Evolutionary conservation across 2,329 filamentous ascomycete genomes (phyloP).

Genomic region (Verticillium nonalfalfae): DNA sequence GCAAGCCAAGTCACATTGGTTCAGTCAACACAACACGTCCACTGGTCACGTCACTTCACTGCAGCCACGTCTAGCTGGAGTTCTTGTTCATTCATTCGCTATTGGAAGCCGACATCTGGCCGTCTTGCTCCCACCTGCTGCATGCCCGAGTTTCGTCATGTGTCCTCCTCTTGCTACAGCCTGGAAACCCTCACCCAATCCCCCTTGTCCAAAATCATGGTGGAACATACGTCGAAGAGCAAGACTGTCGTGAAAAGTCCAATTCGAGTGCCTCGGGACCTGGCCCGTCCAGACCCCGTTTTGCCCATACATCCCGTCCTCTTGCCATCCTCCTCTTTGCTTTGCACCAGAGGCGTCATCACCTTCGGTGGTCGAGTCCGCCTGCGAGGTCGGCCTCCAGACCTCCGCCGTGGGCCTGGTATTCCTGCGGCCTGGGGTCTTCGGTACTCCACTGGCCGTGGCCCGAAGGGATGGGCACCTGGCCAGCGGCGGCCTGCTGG

Average conservation of each 20-base stretch:
- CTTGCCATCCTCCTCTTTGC: slow-evolving; percentile 1
- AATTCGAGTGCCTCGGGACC: background rate
- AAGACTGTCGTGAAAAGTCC: background rate
- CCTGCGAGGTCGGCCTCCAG: slow-evolving; percentile 55
- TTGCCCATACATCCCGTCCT: slow-evolving; percentile 2
- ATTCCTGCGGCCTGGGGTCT: slow-evolving; percentile 56
- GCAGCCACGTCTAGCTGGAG: background rate
- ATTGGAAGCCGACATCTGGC: background rate
- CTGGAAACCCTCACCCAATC: background rate
- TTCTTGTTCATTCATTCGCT: background rate
- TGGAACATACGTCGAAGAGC: no score
- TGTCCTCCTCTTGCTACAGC: background rate
- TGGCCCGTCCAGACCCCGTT: background rate
- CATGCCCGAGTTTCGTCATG: background rate
- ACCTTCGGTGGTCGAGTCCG: slow-evolving; percentile 43
- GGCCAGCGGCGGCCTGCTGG: slow-evolving; percentile 30
- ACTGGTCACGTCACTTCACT: background rate
- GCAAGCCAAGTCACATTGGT: no score
- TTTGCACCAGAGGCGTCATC: slow-evolving; percentile 7
- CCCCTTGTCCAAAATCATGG: background rate
- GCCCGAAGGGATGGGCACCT: slow-evolving; percentile 47
- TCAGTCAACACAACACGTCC: no score
- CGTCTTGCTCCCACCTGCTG: background rate
- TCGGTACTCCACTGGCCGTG: slow-evolving; percentile 50
- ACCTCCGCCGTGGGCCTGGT: slow-evolving; percentile 37